Percentiles rank a stretch among this genome's conserved stretches.
These are phyloP conservation scores for Mycena maculata DNA, from an alignment of 768 basidiomycete genomes.

Conservation along the genomic window DNA sequence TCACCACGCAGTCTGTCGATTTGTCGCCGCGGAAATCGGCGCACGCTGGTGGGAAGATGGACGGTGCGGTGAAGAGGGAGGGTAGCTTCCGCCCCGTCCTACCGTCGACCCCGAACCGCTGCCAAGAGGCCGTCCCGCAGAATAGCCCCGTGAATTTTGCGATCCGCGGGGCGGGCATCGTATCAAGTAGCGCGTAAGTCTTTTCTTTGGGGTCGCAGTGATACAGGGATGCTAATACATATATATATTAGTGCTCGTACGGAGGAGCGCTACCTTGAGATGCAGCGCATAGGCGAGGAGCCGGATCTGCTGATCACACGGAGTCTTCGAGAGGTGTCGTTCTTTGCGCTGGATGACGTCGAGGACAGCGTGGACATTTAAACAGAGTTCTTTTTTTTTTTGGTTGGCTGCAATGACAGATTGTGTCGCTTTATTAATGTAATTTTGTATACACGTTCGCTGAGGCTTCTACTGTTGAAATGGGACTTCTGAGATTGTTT, in stretches of 20 bases:
- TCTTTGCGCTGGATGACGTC: not conserved
- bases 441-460: too few relatives aligned
- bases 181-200: conserved; percentile 1
- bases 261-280: not conserved
- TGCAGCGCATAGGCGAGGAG: not conserved
- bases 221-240: not conserved
- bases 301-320: not conserved
- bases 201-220: too few relatives aligned
- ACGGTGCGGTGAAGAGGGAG: too few relatives aligned
- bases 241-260: not conserved
- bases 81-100: not conserved
- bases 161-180: not conserved
- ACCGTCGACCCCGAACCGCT: not conserved
- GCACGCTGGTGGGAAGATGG: too few relatives aligned
- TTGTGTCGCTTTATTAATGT: not conserved
- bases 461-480: too few relatives aligned
- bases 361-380: not conserved
- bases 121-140: not conserved
- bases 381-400: not conserved
- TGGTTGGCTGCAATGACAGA: not conserved
- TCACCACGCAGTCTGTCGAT: too few relatives aligned
- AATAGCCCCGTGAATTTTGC: not conserved
- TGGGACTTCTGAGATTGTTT: too few relatives aligned
- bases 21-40: not conserved
- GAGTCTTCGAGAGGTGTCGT: not conserved